phyloP scores from a whole-genome alignment of 108 stramenopile species.

The Stephanodiscus minutulus region DNA sequence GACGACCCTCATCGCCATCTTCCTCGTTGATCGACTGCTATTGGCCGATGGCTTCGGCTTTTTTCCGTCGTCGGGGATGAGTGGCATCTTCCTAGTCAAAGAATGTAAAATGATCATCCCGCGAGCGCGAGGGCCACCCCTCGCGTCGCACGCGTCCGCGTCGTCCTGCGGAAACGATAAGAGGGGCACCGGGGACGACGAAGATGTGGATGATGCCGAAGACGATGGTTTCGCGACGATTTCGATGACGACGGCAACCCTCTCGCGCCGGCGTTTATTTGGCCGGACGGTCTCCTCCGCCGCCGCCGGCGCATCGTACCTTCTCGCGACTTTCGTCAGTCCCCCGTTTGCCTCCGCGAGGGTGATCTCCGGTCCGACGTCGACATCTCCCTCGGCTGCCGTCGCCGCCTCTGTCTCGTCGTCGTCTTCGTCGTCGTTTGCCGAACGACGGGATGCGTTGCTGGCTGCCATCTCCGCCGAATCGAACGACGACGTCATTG shows the following conservation, averaged over 20 bases:
- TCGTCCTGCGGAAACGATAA: too few relatives aligned
- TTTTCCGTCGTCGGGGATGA: too few relatives aligned
- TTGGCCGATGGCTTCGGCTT: too few relatives aligned
- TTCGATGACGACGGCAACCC: background rate
- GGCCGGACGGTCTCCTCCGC: background rate
- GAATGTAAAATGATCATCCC: too few relatives aligned
- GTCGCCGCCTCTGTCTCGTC: background rate
- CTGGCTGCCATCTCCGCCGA: constrained; percentile 32
- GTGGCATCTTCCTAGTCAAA: too few relatives aligned
- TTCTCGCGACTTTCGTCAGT: background rate
- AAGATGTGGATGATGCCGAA: background rate
- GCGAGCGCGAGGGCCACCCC: too few relatives aligned
- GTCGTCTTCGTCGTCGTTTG: background rate
- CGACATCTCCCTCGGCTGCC: background rate
- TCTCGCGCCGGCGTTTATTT: constrained; percentile 21
- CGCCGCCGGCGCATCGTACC: constrained; percentile 9
- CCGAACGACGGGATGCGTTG: constrained; percentile 32
- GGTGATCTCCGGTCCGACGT: constrained; percentile 14
- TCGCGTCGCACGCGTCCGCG: background rate
- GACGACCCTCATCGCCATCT: too few relatives aligned
- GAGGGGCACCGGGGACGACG: background rate
- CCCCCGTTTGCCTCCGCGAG: constrained; percentile 17
- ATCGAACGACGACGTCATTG: constrained; percentile 38
- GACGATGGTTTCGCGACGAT: background rate
- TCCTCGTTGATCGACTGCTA: too few relatives aligned